Conservation (phyloP, 2,329 filamentous ascomycete genomes). For the Didymella arachidicola region DNA sequence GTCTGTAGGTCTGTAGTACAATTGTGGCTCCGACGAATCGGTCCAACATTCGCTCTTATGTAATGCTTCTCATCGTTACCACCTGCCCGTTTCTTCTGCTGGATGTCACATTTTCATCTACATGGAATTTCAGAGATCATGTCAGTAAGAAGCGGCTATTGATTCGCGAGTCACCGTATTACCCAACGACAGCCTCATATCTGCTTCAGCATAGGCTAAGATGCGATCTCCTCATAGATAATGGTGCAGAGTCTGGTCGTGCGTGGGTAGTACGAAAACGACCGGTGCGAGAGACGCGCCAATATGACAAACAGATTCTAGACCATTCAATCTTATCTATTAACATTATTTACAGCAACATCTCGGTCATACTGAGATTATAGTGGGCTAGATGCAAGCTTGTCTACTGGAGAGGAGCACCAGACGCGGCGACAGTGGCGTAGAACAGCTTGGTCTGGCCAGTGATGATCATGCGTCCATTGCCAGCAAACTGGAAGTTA, state of each 20-base stretch:
- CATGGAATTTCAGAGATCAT: background rate
- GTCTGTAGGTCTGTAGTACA: too few relatives aligned
- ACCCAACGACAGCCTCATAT: background rate
- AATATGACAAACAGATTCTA: background rate
- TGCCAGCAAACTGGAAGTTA: slow-evolving; percentile 36
- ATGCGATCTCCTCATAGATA: background rate
- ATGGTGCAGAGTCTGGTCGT: background rate
- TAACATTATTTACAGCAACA: background rate
- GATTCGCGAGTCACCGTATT: background rate
- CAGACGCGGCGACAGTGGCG: slow-evolving; percentile 30
- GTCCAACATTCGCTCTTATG: too few relatives aligned
- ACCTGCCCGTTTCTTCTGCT: background rate
- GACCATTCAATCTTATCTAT: background rate
- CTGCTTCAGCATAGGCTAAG: background rate
- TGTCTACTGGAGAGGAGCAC: slow-evolving; percentile 20
- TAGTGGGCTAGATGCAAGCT: background rate
- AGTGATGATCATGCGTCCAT: slow-evolving; percentile 36
- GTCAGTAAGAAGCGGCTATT: background rate
- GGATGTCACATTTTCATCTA: background rate
- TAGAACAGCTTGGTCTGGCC: slow-evolving; percentile 39
- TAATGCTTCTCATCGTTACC: too few relatives aligned
- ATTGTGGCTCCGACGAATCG: too few relatives aligned
- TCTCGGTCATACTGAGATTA: background rate
- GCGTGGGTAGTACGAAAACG: too few relatives aligned
- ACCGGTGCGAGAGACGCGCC: background rate